A percentile compares a stretch with the other conserved stretches of the same genome.
These are phyloP conservation scores for Ganoderma multipileum DNA, from an alignment of 1,284 basidiomycete species.

Conservation along the genomic window DNA sequence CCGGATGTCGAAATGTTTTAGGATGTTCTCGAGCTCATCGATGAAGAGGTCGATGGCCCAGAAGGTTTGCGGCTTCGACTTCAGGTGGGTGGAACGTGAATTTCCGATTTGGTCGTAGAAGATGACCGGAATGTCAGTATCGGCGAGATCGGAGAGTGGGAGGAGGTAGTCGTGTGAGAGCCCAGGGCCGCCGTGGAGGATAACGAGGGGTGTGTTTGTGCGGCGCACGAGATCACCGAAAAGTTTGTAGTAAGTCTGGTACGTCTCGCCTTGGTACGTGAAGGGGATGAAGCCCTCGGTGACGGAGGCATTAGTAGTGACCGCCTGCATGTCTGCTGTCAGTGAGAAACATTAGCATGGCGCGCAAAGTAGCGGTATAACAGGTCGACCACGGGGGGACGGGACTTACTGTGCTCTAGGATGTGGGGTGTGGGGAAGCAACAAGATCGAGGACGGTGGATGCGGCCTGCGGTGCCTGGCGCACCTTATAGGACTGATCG, in stretches of 20 bases:
- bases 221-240: constrained; percentile 27
- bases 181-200: constrained; percentile 36
- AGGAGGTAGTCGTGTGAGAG: constrained; percentile 37
- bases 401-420: neutral
- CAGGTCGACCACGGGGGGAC: neutral
- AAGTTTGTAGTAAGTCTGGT: constrained; percentile 32
- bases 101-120: constrained; percentile 45
- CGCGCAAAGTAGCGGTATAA: neutral
- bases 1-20: constrained; percentile 35
- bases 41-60: constrained; percentile 42
- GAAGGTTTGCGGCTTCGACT: constrained; percentile 36
- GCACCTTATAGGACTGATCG: neutral
- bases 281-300: constrained; percentile 32
- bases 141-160: constrained; percentile 35
- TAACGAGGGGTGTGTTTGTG: constrained; percentile 29
- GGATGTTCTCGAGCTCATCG: constrained; percentile 41
- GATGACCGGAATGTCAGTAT: constrained; percentile 37
- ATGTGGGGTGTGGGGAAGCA: neutral
- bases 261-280: constrained; percentile 30
- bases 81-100: constrained; percentile 41
- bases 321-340: constrained; percentile 2
- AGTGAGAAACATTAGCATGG: neutral
- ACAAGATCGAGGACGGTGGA: neutral
- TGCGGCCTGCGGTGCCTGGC: neutral
- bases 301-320: constrained; percentile 6